A percentile compares a stretch with the other conserved stretches of the same genome.
phyloP scores from a whole-genome alignment of 495 filamentous ascomycete species.

The Aspergillus taichungensis region DNA sequence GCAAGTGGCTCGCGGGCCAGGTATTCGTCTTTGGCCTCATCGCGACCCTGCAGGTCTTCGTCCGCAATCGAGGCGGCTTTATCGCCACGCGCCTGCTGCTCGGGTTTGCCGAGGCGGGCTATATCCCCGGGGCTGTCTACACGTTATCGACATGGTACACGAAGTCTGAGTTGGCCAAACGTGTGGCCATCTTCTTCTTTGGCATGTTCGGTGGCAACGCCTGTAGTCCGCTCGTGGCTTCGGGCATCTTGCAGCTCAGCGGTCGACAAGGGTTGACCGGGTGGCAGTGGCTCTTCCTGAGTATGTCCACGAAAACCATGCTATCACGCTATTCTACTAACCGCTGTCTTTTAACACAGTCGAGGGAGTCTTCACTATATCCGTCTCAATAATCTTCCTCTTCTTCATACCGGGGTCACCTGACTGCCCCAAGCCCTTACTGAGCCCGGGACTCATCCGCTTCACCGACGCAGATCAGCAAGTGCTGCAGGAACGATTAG shows the following conservation, averaged over 20 bases:
- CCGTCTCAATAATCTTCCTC: slow-evolving; percentile 41
- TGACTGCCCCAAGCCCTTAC: too few relatives aligned
- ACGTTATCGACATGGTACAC: slow-evolving; percentile 55
- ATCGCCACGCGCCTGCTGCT: slow-evolving; percentile 45
- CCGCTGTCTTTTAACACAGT: slow-evolving; percentile 14
- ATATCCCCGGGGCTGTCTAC: slow-evolving; percentile 52
- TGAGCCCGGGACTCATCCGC: too few relatives aligned
- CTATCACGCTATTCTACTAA: neutral
- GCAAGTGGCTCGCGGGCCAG: slow-evolving; percentile 45
- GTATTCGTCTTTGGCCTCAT: slow-evolving; percentile 52
- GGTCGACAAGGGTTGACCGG: slow-evolving; percentile 42
- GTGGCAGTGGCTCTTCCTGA: slow-evolving; percentile 56
- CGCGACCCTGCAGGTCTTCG: slow-evolving; percentile 50
- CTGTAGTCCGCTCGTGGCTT: slow-evolving; percentile 40
- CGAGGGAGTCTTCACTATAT: slow-evolving; percentile 46
- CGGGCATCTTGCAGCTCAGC: slow-evolving; percentile 41
- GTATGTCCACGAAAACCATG: slow-evolving; percentile 14
- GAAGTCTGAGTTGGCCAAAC: slow-evolving; percentile 44
- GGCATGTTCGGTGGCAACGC: slow-evolving; percentile 46
- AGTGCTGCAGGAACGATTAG: too few relatives aligned
- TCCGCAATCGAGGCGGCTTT: slow-evolving; percentile 41
- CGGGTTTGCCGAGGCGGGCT: slow-evolving; percentile 50
- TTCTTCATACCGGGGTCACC: slow-evolving; percentile 11
- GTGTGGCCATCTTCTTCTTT: slow-evolving; percentile 47
- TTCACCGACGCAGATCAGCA: too few relatives aligned